These are phyloP conservation scores for Bacterosira constricta DNA, from an alignment of 108 stramenopile species.

Conservation along the genomic window DNA sequence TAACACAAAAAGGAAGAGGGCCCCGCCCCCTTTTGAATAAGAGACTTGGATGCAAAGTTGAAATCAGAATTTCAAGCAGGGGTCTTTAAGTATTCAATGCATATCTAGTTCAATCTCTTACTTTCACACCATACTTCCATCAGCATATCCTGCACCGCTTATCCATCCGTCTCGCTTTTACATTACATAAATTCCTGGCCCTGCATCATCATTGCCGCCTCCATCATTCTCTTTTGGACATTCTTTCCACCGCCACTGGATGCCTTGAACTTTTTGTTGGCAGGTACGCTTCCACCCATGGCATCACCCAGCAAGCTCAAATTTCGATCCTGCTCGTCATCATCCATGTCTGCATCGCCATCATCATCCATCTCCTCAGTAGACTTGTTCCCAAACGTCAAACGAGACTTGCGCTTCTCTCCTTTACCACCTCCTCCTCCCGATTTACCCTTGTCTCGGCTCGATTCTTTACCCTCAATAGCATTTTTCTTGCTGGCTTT, in stretches of 20 bases:
- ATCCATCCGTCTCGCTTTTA: background rate
- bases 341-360: slow-evolving; percentile 11
- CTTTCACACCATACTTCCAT: background rate
- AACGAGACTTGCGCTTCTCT: slow-evolving; percentile 30
- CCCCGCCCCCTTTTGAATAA: too few relatives aligned
- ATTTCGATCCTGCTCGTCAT: slow-evolving; percentile 10
- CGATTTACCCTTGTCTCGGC: background rate
- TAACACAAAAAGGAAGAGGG: too few relatives aligned
- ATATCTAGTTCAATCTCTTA: too few relatives aligned
- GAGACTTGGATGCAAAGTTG: too few relatives aligned
- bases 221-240: slow-evolving; percentile 35
- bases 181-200: slow-evolving; percentile 31
- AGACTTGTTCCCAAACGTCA: slow-evolving; percentile 15
- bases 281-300: background rate
- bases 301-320: slow-evolving; percentile 17
- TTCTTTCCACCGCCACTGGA: background rate
- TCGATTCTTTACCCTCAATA: background rate
- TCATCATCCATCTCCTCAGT: background rate
- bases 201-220: slow-evolving; percentile 34
- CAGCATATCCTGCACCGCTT: too few relatives aligned
- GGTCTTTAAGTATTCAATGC: too few relatives aligned
- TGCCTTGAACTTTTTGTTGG: slow-evolving; percentile 14
- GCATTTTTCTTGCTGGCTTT: background rate
- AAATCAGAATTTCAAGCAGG: too few relatives aligned
- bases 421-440: background rate